Evolutionary conservation across 345 rosid species (phyloP).

Genomic region (Eucalyptus coolabah): DNA sequence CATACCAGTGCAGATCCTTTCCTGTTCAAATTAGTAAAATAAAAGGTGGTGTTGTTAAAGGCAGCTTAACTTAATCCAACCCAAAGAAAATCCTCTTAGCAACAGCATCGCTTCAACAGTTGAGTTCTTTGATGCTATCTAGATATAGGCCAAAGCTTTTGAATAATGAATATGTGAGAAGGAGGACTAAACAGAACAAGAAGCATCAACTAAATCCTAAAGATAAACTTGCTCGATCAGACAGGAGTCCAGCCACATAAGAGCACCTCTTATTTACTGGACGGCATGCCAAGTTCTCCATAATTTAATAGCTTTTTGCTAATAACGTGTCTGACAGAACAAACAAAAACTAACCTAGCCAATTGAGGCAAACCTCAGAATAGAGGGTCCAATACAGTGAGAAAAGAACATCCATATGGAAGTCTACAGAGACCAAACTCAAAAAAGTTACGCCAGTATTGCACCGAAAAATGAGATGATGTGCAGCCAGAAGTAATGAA

Average conservation of each 20-base stretch:
- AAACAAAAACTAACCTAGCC: background rate
- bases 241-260: background rate
- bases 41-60: background rate
- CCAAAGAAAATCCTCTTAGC: background rate
- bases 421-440: background rate
- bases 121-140: background rate
- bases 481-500: background rate
- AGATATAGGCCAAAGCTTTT: background rate
- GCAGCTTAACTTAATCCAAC: background rate
- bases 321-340: background rate
- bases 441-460: background rate
- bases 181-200: background rate
- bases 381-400: background rate
- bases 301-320: background rate
- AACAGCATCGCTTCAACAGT: background rate
- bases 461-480: background rate
- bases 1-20: conserved; percentile 91
- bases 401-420: background rate
- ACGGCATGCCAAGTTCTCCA: background rate
- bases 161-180: background rate
- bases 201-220: background rate
- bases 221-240: background rate
- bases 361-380: background rate
- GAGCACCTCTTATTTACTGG: background rate
- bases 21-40: conserved; percentile 24